phyloP scores from a whole-genome alignment of 176 grass and related monocot species.

The Bonia amplexicaulis region DNA sequence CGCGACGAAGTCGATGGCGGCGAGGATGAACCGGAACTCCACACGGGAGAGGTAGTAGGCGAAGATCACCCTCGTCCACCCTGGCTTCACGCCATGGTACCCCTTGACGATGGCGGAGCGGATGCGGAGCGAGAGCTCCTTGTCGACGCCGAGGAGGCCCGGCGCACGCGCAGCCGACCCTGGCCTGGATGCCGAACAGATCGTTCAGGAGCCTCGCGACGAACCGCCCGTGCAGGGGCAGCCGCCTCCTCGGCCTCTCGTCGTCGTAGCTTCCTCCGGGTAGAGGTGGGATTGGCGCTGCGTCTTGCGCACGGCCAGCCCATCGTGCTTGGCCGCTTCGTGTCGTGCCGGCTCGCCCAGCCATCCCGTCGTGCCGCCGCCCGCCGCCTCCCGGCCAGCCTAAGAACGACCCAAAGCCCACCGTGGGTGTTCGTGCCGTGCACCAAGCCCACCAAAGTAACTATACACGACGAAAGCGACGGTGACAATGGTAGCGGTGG shows the following conservation, averaged over 20 bases:
- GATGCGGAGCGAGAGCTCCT: constrained; percentile 56
- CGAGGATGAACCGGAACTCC: constrained; percentile 60
- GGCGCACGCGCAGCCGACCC: constrained; percentile 78
- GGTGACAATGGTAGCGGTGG: too few relatives aligned
- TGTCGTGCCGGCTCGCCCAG: too few relatives aligned
- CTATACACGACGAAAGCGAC: too few relatives aligned
- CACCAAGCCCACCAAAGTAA: too few relatives aligned
- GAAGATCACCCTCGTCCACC: constrained; percentile 86
- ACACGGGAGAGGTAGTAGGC: constrained; percentile 61
- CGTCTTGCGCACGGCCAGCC: too few relatives aligned
- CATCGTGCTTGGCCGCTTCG: too few relatives aligned
- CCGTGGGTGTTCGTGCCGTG: too few relatives aligned
- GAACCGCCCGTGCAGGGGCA: constrained; percentile 76
- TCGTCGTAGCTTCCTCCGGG: not conserved
- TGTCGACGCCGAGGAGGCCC: constrained; percentile 57
- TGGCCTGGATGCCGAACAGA: constrained; percentile 79
- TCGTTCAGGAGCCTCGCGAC: constrained; percentile 71
- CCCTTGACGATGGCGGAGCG: constrained; percentile 51
- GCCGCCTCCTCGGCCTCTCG: not conserved
- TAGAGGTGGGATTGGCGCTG: too few relatives aligned
- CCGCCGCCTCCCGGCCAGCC: too few relatives aligned
- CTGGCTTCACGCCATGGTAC: constrained; percentile 70
- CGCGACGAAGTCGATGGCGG: constrained; percentile 63
- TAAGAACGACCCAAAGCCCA: too few relatives aligned
- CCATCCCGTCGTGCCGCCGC: too few relatives aligned